phyloP scores from a whole-genome alignment of 768 basidiomycete species.

The Ephemerocybe angulata region DNA sequence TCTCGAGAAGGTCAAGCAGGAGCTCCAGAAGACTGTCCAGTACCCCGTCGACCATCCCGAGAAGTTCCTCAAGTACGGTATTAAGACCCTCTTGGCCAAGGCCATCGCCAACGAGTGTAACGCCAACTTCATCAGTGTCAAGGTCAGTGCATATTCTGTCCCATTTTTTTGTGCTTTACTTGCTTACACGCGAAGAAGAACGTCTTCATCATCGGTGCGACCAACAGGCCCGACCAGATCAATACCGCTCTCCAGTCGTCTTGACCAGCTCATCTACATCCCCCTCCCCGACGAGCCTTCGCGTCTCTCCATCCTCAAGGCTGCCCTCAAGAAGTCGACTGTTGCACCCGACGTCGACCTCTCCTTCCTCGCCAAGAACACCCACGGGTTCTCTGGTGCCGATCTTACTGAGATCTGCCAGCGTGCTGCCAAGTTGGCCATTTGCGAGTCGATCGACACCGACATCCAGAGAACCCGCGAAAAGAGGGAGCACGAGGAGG shows the following conservation, averaged over 20 bases:
- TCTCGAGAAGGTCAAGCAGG: constrained; percentile 98
- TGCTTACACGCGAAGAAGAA: constrained; percentile 93
- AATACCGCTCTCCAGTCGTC: constrained; percentile 93
- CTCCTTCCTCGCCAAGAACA: constrained; percentile 80
- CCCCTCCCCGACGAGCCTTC: constrained; percentile 94
- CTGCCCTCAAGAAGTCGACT: constrained; percentile 94
- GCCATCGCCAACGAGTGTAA: constrained; percentile 99
- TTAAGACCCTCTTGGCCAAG: constrained; percentile 98
- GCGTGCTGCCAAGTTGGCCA: constrained; percentile 94
- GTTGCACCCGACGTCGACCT: constrained; percentile 81
- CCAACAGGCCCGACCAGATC: constrained; percentile 95
- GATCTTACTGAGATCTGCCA: constrained; percentile 99
- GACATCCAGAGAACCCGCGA: constrained; percentile 81
- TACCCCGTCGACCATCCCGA: constrained; percentile 99
- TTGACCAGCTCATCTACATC: constrained; percentile 99
- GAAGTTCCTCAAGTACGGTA: constrained; percentile 99
- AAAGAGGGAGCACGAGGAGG: constrained; percentile 77
- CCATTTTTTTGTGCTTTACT: constrained; percentile 7
- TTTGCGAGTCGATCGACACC: constrained; percentile 89
- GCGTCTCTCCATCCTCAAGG: constrained; percentile 85
- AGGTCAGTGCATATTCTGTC: constrained; percentile 43
- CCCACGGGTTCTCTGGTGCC: constrained; percentile 98
- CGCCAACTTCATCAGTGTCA: constrained; percentile 99
- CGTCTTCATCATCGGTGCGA: constrained; percentile 96
- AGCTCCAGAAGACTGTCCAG: constrained; percentile 98